Conservation (phyloP, 2,329 filamentous ascomycete genomes). For the Alternaria sp. region DNA sequence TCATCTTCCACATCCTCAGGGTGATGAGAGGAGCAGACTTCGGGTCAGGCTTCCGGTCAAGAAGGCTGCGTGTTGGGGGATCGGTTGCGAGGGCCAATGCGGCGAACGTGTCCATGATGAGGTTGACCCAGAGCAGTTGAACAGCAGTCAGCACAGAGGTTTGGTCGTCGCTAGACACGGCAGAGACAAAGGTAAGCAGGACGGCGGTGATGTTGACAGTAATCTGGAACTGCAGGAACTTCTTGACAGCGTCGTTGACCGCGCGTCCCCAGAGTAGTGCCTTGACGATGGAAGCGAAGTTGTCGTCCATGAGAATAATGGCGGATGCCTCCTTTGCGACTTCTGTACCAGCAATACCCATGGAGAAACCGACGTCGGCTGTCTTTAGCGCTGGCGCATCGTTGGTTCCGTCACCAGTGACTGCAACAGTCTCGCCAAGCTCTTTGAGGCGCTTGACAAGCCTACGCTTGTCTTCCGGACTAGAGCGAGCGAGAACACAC, state of each 20-base stretch:
- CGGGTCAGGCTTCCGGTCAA: constrained; percentile 80
- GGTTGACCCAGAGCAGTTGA: constrained; percentile 93
- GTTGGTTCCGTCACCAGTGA: constrained; percentile 85
- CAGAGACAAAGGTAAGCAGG: constrained; percentile 84
- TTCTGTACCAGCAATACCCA: constrained; percentile 85
- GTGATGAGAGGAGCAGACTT: constrained; percentile 83
- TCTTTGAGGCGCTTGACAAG: constrained; percentile 71
- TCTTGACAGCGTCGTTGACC: constrained; percentile 55
- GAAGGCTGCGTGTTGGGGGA: constrained; percentile 81
- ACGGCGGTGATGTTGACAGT: constrained; percentile 94
- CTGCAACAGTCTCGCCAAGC: constrained; percentile 79
- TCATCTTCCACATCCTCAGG: constrained; percentile 98
- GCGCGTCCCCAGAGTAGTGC: constrained; percentile 77
- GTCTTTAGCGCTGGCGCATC: constrained; percentile 83
- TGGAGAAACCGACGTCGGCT: constrained; percentile 84
- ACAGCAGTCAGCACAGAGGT: constrained; percentile 84
- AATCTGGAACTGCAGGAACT: constrained; percentile 69
- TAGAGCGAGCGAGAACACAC: constrained; percentile 73
- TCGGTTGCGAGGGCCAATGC: constrained; percentile 89
- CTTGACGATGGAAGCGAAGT: constrained; percentile 86
- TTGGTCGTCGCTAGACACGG: constrained; percentile 75
- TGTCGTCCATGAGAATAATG: constrained; percentile 88
- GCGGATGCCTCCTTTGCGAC: constrained; percentile 86
- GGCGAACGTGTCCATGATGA: constrained; percentile 97
- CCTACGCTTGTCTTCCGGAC: constrained; percentile 73